Evolutionary conservation across 352 stramenopile genomes (phyloP).

Genomic region (Globisporangium emineosum): DNA sequence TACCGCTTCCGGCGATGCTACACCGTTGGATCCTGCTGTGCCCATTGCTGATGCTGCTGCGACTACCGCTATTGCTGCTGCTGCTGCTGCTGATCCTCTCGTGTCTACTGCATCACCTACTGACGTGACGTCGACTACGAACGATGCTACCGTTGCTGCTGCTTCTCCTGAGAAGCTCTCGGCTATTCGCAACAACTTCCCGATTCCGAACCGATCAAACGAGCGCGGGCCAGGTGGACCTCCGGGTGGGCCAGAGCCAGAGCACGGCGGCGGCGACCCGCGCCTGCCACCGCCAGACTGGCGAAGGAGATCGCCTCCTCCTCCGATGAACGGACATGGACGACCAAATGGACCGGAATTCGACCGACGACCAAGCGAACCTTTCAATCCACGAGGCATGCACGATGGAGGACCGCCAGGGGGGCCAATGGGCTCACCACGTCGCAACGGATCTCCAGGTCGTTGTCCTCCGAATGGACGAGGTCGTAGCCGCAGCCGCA

Average conservation of each 20-base stretch:
- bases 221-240: constrained; percentile 3
- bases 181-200: constrained; percentile 18
- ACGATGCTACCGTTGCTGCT: too few species aligned
- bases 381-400: constrained; percentile 3
- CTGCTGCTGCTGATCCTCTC: background rate
- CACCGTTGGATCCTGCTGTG: background rate
- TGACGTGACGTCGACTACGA: constrained; percentile 19
- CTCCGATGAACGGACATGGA: constrained; percentile 3
- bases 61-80: constrained; percentile 9
- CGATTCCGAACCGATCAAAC: constrained; percentile 3
- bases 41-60: constrained; percentile 10
- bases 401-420: background rate
- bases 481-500: constrained; percentile 33
- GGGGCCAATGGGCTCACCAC: constrained; percentile 9
- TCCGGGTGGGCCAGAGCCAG: background rate
- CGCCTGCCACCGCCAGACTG: constrained; percentile 5
- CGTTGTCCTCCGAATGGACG: constrained; percentile 6
- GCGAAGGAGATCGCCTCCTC: constrained; percentile 8
- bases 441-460: constrained; percentile 5
- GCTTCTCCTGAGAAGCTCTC: constrained; percentile 29
- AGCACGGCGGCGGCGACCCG: background rate
- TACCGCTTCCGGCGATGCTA: constrained; percentile 20
- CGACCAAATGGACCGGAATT: constrained; percentile 1
- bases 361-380: background rate
- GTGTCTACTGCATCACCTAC: constrained; percentile 20